phyloP scores from a whole-genome alignment of 2,329 filamentous ascomycete genomes.

The Cytospora paraplurivora region DNA sequence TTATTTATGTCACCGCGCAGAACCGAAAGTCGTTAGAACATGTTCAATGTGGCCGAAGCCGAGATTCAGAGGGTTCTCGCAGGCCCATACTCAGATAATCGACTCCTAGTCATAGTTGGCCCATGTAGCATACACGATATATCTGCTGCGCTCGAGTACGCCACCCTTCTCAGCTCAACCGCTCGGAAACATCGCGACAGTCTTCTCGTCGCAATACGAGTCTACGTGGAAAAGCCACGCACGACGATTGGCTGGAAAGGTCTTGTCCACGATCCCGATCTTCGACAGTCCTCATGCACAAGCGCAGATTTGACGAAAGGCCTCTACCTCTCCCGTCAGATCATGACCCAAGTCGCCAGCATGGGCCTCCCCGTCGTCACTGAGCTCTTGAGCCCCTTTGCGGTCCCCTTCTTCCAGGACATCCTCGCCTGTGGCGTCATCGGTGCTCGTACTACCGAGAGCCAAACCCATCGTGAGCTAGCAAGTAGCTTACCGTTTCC shows the following conservation, averaged over 20 bases:
- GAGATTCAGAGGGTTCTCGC: constrained; percentile 69
- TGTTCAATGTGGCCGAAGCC: constrained; percentile 79
- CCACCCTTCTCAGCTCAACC: constrained; percentile 78
- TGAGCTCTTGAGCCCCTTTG: constrained; percentile 98
- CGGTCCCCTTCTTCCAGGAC: constrained; percentile 93
- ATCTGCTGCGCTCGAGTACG: constrained; percentile 89
- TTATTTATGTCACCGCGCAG: too few species aligned
- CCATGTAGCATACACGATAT: constrained; percentile 98
- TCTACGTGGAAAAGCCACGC: constrained; percentile 96
- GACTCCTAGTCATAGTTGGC: constrained; percentile 76
- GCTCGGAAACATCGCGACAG: constrained; percentile 86
- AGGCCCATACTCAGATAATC: constrained; percentile 55
- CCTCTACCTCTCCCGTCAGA: background rate
- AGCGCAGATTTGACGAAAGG: too few species aligned
- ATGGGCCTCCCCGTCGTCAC: constrained; percentile 55
- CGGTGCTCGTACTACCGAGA: constrained; percentile 92
- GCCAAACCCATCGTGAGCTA: constrained; percentile 90
- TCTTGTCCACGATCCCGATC: constrained; percentile 96
- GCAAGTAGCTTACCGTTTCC: constrained; percentile 94
- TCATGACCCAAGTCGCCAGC: background rate
- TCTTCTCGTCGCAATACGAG: constrained; percentile 93
- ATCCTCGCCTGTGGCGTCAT: constrained; percentile 88
- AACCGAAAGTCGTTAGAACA: constrained; percentile 35
- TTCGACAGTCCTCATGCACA: too few species aligned
- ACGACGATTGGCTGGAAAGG: constrained; percentile 99